Conservation (phyloP, 257 asterid species). For the Echites panduratus region DNA sequence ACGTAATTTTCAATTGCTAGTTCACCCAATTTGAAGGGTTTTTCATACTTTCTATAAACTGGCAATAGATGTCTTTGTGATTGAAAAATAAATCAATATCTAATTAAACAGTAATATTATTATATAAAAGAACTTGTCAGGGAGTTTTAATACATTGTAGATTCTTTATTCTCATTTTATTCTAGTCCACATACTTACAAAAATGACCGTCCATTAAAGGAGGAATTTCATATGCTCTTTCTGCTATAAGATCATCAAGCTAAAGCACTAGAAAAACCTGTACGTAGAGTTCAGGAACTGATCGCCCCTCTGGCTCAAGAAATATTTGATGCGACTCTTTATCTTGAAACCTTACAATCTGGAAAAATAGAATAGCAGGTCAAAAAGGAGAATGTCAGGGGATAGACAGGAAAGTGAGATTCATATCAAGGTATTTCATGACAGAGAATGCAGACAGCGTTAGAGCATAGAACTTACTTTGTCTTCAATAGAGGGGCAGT, state of each 20-base stretch:
- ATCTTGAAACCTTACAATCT: constrained; percentile 93
- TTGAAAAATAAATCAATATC: not conserved
- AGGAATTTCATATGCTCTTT: not conserved
- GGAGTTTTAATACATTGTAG: not conserved
- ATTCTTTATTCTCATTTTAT: not conserved
- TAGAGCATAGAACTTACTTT: constrained; percentile 48
- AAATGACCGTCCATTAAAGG: not conserved
- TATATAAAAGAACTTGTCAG: not conserved
- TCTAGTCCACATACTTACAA: not conserved
- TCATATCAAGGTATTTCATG: not conserved
- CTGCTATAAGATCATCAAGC: constrained; percentile 18
- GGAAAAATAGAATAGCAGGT: constrained; percentile 24
- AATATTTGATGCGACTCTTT: constrained; percentile 98
- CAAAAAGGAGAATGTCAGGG: constrained; percentile 15
- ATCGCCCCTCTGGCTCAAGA: constrained; percentile 97
- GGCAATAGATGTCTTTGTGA: not conserved
- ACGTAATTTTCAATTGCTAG: not conserved
- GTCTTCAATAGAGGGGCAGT: constrained; percentile 99
- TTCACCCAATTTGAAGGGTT: not conserved
- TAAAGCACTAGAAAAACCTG: constrained; percentile 50
- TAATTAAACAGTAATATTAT: not conserved
- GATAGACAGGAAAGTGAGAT: not conserved
- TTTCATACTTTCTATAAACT: not conserved
- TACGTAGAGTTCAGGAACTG: constrained; percentile 94
- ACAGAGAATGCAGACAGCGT: constrained; percentile 9